Evolutionary conservation across 768 basidiomycete species (phyloP).

Genomic region (Baorangia bicolor): DNA sequence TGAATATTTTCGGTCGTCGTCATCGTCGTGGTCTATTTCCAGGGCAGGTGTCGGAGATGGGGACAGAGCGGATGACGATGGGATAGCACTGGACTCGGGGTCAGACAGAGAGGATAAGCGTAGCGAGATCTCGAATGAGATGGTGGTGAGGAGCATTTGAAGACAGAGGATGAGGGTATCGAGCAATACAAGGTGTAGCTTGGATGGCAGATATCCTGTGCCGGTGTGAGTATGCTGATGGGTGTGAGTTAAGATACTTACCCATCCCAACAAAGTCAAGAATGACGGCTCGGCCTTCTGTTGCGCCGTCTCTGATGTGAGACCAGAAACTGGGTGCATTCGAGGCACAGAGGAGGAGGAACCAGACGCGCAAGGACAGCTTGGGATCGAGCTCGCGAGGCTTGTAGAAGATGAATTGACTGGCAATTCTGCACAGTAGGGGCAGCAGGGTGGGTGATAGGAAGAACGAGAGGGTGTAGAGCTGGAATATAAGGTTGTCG

Average conservation of each 20-base stretch:
- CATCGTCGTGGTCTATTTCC: slow-evolving; percentile 21
- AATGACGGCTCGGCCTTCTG: slow-evolving; percentile 60
- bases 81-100: slow-evolving; percentile 39
- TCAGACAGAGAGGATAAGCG: slow-evolving; percentile 40
- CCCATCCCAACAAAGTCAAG: slow-evolving; percentile 81
- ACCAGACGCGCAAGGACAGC: slow-evolving; percentile 69
- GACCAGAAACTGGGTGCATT: slow-evolving; percentile 61
- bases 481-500: slow-evolving; percentile 67
- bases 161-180: slow-evolving; percentile 67
- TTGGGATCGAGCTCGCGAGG: slow-evolving; percentile 66
- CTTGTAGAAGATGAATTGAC: slow-evolving; percentile 65
- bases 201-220: slow-evolving; percentile 62
- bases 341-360: slow-evolving; percentile 53
- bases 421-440: slow-evolving; percentile 43
- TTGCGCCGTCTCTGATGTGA: slow-evolving; percentile 52
- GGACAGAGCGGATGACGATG: slow-evolving; percentile 24
- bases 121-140: slow-evolving; percentile 62
- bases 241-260: slow-evolving; percentile 34
- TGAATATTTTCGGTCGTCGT: slow-evolving; percentile 19
- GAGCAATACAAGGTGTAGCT: slow-evolving; percentile 59
- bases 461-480: slow-evolving; percentile 76
- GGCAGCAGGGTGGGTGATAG: slow-evolving; percentile 60
- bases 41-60: slow-evolving; percentile 24
- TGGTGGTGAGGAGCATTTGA: slow-evolving; percentile 63
- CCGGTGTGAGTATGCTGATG: slow-evolving; percentile 8